Base-by-base conservation (phyloP, 2,329 filamentous ascomycete genomes). In the Cladobotryum protrusum region DNA sequence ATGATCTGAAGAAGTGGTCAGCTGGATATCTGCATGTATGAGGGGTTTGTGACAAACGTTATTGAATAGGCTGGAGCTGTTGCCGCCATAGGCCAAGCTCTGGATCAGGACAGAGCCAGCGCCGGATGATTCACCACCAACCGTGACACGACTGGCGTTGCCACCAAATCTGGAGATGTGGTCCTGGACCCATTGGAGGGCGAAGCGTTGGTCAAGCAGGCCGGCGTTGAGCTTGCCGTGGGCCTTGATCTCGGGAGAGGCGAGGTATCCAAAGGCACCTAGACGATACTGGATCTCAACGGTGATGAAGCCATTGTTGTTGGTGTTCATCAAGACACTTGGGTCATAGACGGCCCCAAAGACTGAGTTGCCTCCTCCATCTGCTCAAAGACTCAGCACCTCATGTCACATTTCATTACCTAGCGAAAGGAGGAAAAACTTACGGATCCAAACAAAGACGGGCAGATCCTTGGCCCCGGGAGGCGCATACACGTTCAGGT, bases 111-210 rank as follows among this genome's bases (percentile, higher is more conserved):
- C 73, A 3, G 66, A 68, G 1, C 76, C 77, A 0, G 67, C 79
- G 2, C 79, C 78, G 0, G 80, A 77, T 0, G 72, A 76, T 55
- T 77, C 72, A 0, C 79, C 78, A 57, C 69, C 71, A 20, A 81
- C 72, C 0, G 76, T 79, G 1, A 82, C 75, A n/a, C 73, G 72
- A 1, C 51, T 52, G 0, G 72, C 70, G 49, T 81, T 71, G 5
- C 78, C 78, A 1, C 78, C 78, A 52, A 82, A 81, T 8, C 64
- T 59, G 33, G 67, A 59, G 46, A 82, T 77, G 54, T 81, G 62
- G 17, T 69, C 63, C 49, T 76, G 68, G 2, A 81, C 72, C 76
- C 78, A 81, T 58, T 72, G 57, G 3, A 82, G 61, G 1, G 73
- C 75, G 33, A 73, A 75, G 20, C 70, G 66, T 60, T 78, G 73